Conservation (phyloP, 768 basidiomycete species). For the Paxillus ammoniavirescens region DNA sequence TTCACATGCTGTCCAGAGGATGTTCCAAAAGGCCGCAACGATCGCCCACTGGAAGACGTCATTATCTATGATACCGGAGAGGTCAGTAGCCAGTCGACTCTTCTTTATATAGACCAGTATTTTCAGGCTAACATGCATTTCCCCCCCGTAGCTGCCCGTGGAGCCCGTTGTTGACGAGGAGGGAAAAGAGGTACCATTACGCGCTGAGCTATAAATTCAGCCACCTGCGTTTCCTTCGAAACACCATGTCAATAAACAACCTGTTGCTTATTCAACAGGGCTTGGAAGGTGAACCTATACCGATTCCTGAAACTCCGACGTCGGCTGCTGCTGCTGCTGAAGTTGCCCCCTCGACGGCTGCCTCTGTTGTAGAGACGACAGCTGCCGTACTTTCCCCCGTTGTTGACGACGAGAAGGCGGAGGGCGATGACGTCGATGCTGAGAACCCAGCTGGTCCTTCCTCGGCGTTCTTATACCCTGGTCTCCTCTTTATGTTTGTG, state of each 20-base stretch:
- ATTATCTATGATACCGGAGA: conserved; percentile 86
- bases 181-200: conserved; percentile 90
- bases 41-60: conserved; percentile 77
- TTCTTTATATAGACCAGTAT: neutral
- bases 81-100: conserved; percentile 43
- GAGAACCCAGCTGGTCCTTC: conserved; percentile 5
- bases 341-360: conserved; percentile 12
- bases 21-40: conserved; percentile 63
- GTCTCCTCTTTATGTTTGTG: conserved; percentile 38
- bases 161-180: conserved; percentile 56
- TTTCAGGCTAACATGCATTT: conserved; percentile 3
- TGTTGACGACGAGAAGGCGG: neutral
- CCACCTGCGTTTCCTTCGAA: conserved; percentile 34
- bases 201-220: conserved; percentile 84
- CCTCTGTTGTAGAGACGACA: neutral
- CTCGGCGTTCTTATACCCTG: conserved; percentile 17
- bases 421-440: conserved; percentile 9
- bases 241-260: conserved; percentile 47
- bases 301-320: conserved; percentile 12
- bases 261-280: conserved; percentile 51
- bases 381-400: conserved; percentile 1
- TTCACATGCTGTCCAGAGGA: conserved; percentile 54
- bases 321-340: conserved; percentile 13
- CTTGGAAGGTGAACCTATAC: conserved; percentile 20
- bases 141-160: conserved; percentile 44